Evolutionary conservation across 176 grass and related monocot genomes (phyloP).

Genomic region (Ensete glaucum): DNA sequence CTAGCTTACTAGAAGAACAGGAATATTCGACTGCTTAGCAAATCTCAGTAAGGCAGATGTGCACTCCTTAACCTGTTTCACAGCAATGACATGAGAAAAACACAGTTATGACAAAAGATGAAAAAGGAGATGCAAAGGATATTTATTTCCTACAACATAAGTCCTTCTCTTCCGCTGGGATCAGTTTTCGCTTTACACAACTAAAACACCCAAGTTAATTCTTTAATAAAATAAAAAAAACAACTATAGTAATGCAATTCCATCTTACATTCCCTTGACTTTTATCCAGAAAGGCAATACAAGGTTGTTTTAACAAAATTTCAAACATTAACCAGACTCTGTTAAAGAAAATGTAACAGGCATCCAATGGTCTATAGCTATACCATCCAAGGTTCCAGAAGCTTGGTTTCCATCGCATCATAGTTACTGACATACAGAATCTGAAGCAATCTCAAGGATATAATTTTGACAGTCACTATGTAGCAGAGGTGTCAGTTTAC

Average conservation of each 20-base stretch:
- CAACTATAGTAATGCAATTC: background rate
- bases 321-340: no score
- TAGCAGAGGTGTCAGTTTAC: no score
- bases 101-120: background rate
- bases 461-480: no score
- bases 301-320: no score
- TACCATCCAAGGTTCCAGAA: no score
- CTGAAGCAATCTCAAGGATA: no score
- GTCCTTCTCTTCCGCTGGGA: background rate
- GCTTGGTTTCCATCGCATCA: no score
- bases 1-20: conserved; percentile 77
- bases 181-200: background rate
- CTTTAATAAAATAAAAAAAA: background rate
- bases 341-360: no score
- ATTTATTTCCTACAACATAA: background rate
- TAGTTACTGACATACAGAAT: no score
- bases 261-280: no score
- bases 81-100: conserved; percentile 10
- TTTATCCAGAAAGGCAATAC: no score
- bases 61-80: conserved; percentile 76
- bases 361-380: no score
- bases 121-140: background rate
- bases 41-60: conserved; percentile 81
- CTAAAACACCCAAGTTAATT: background rate
- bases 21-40: conserved; percentile 84